Conservation (phyloP, 352 stramenopile species). For the Phytophthora hybrid region DNA sequence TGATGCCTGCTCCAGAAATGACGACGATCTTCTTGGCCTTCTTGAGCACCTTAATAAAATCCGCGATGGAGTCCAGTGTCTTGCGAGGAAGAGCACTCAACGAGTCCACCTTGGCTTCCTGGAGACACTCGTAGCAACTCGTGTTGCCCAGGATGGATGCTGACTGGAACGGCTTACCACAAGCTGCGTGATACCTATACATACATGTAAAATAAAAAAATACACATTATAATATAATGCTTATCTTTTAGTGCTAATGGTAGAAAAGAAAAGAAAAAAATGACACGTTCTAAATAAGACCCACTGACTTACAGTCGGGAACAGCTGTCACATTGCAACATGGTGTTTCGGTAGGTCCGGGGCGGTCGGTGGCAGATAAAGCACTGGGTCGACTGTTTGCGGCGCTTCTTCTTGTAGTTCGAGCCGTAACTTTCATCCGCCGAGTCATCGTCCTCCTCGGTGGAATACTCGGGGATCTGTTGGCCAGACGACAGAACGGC, state of each 20-base stretch:
- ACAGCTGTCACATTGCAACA: conserved; percentile 83
- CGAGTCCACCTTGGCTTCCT: conserved; percentile 46
- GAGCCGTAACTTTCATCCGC: conserved; percentile 62
- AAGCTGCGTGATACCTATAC: conserved; percentile 58
- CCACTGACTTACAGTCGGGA: conserved; percentile 53
- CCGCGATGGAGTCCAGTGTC: conserved; percentile 54
- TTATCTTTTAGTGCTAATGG: conserved; percentile 19
- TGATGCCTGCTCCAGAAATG: conserved; percentile 94
- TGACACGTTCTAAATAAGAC: neutral
- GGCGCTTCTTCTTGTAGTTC: conserved; percentile 46
- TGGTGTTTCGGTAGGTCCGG: conserved; percentile 49
- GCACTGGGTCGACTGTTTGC: conserved; percentile 49
- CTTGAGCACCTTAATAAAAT: conserved; percentile 80
- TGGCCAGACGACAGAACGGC: conserved; percentile 77
- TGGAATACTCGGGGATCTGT: conserved; percentile 86
- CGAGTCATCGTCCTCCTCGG: conserved; percentile 64
- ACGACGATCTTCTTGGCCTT: conserved; percentile 91
- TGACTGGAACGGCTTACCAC: conserved; percentile 60
- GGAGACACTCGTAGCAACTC: conserved; percentile 81
- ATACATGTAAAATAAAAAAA: conserved; percentile 17
- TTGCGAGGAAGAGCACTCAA: conserved; percentile 41
- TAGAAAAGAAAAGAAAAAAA: neutral
- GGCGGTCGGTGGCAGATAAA: conserved; percentile 65
- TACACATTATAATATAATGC: conserved; percentile 32
- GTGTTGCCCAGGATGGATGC: conserved; percentile 76